Conservation (phyloP, 345 rosid genomes). For the Pugionium cornutum region DNA sequence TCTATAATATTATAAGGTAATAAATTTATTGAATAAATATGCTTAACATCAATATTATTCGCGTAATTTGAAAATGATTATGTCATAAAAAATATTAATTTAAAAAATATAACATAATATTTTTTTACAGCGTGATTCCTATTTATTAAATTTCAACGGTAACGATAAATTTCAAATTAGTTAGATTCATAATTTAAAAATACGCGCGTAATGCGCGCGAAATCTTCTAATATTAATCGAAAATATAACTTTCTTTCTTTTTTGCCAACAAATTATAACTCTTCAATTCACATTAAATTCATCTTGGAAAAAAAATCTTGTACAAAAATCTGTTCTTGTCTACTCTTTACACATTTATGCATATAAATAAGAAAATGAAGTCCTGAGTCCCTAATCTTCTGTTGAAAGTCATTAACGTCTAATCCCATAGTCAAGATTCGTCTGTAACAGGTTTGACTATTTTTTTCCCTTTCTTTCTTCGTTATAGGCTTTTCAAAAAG, state of each 20-base stretch:
- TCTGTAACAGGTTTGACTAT: constrained; percentile 4
- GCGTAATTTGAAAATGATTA: no score
- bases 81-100: no score
- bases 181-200: neutral
- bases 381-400: neutral
- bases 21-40: no score
- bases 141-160: neutral
- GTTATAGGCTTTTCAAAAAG: neutral
- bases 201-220: neutral
- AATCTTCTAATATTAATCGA: neutral
- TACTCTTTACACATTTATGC: neutral
- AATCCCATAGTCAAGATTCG: constrained; percentile 3
- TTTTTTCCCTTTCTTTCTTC: neutral
- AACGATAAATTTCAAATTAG: neutral
- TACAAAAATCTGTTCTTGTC: neutral
- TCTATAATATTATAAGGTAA: no score
- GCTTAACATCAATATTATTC: no score
- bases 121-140: no score
- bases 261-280: neutral
- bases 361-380: neutral
- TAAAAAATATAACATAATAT: no score
- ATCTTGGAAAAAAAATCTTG: neutral
- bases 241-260: neutral
- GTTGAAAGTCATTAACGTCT: constrained; percentile 19
- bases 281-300: neutral